Base-by-base conservation (phyloP, 345 rosid genomes). In the Alliaria petiolata region DNA sequence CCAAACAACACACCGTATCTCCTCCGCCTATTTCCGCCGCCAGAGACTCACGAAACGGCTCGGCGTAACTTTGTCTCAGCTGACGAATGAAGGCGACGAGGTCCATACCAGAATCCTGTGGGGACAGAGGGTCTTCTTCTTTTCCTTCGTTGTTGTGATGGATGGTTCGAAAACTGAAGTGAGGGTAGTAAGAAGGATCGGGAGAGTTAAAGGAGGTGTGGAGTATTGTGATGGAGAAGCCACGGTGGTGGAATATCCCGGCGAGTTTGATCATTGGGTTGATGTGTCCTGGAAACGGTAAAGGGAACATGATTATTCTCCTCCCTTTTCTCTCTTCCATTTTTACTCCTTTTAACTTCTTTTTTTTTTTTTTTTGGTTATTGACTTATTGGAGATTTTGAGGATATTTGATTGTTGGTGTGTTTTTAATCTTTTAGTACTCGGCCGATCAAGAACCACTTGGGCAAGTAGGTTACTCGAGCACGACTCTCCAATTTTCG, bases 181-280 rank as follows among this genome's bases (percentile, higher is more conserved):
- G 46, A 39, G 86, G 89, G 73, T 81, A 55, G 40, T 69, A 72
- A 20, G 79, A 67, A 36, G 84, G 56, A 63, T 80, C 51, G 0
- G 87, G 90, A n/a, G 73, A 83, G 83, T 87, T 87, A 69, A 81
- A 84, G 2, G 46, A 63, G 11, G 87, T 80, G 62, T 86, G 91
- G 58, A 86, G 55, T 36, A 86, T 65, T 10, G 81, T 72, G 64
- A 84, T 39, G 77, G 85, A 81, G 77, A 88, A 84, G 49, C 87
- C 86, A 68, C 63, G 83, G 30, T 63, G 34, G 51, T 82, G 78
- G 31, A 88, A 77, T 53, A 86, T 80, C 76, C 62, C 61, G 11
- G 87, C 89, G 11, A 88, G 85, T 57, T 88, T 83, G 59, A 84
- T 79, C 85, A 85, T 83, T 3, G 92, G 84, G 57, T 68, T 82